These are phyloP conservation scores for Plasmodium berghei DNA, from an alignment of 169 alveolate genomes.

Conservation along the genomic window DNA sequence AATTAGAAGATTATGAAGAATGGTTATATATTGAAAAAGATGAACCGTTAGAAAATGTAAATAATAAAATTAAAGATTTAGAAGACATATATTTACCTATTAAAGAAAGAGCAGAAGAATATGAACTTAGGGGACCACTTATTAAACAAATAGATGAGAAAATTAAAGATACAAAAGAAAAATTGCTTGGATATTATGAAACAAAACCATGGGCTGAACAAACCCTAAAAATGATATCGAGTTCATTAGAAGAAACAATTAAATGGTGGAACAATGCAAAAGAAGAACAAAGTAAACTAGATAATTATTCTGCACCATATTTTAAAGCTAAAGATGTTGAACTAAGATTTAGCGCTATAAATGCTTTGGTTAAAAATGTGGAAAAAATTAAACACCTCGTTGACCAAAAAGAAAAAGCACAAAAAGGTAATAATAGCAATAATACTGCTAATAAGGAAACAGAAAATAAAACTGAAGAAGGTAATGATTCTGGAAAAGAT, in stretches of 20 bases:
- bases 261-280: slow-evolving; percentile 58
- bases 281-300: slow-evolving; percentile 77
- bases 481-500: slow-evolving; percentile 8
- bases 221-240: slow-evolving; percentile 47
- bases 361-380: slow-evolving; percentile 18
- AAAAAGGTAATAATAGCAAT: slow-evolving; percentile 21
- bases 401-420: slow-evolving; percentile 29
- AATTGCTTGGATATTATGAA: slow-evolving; percentile 18
- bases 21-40: slow-evolving; percentile 74
- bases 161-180: slow-evolving; percentile 46
- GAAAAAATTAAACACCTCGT: slow-evolving; percentile 53
- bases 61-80: slow-evolving; percentile 48
- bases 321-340: slow-evolving; percentile 73
- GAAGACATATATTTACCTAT: slow-evolving; percentile 62
- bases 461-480: slow-evolving; percentile 2
- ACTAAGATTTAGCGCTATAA: slow-evolving; percentile 19
- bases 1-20: slow-evolving; percentile 75
- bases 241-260: slow-evolving; percentile 58
- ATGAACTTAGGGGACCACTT: slow-evolving; percentile 28
- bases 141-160: slow-evolving; percentile 46
- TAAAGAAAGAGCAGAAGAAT: slow-evolving; percentile 77
- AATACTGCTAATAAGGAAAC: slow-evolving; percentile 49
- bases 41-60: slow-evolving; percentile 77
- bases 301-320: slow-evolving; percentile 65
- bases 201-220: slow-evolving; percentile 75